A percentile compares a stretch with the other conserved stretches of the same genome.
phyloP scores from a whole-genome alignment of 352 stramenopile genomes.

The Phytophthora hybrid region DNA sequence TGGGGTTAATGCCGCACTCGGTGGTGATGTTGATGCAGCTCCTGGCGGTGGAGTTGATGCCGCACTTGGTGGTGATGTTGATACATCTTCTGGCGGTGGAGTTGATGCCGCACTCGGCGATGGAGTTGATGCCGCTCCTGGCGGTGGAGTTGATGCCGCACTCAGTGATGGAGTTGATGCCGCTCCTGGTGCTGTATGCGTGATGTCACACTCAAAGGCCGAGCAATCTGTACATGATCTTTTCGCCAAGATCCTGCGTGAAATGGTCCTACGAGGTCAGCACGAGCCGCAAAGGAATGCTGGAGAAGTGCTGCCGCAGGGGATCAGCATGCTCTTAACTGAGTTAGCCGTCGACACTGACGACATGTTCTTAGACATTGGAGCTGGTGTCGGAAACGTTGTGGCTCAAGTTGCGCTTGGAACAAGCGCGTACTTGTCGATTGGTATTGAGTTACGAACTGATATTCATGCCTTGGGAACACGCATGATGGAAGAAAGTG shows the following conservation, averaged over 20 bases:
- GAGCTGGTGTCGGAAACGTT: constrained; percentile 7
- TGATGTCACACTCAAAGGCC: no score
- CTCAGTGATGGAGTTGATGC: no score
- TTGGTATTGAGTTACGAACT: constrained; percentile 7
- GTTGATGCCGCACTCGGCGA: no score
- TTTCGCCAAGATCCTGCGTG: no score
- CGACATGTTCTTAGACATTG: constrained; percentile 17
- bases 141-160: no score
- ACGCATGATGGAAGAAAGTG: constrained; percentile 1
- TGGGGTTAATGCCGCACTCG: no score
- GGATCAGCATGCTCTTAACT: background rate
- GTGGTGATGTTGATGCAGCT: no score
- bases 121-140: no score
- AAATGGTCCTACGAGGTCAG: background rate
- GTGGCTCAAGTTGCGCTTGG: background rate
- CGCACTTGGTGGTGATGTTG: no score
- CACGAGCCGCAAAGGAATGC: constrained; percentile 7
- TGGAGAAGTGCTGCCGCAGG: constrained; percentile 7
- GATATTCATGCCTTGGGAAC: background rate
- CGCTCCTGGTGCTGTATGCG: no score
- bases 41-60: no score
- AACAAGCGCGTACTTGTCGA: background rate
- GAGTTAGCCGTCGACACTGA: background rate
- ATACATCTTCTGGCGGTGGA: no score
- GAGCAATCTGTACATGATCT: background rate